Conservation (phyloP, 1,139 yeast genomes). For the Oligophagozyma castellii region DNA sequence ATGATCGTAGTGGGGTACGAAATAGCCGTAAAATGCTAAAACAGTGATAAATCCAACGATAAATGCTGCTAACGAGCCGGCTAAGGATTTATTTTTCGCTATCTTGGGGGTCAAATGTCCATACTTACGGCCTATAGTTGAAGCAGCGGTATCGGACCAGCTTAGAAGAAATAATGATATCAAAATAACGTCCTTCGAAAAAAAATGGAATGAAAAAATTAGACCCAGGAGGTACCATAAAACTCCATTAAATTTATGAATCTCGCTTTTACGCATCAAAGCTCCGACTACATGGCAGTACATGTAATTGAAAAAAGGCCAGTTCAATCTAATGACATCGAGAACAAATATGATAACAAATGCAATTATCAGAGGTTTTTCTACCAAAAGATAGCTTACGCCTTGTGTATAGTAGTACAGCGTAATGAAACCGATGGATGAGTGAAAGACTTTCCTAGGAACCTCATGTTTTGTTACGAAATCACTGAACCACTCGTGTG, state of each 20-base stretch:
- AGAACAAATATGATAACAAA: slow-evolving; percentile 44
- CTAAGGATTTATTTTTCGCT: slow-evolving; percentile 61
- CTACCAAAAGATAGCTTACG: slow-evolving; percentile 38
- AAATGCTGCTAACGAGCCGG: slow-evolving; percentile 83
- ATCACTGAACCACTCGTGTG: slow-evolving; percentile 31
- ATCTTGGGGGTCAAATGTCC: slow-evolving; percentile 78
- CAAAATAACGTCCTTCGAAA: slow-evolving; percentile 70
- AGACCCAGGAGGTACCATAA: slow-evolving; percentile 76
- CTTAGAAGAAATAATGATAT: slow-evolving; percentile 68
- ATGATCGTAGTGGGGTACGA: slow-evolving; percentile 44
- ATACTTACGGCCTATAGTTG: slow-evolving; percentile 74
- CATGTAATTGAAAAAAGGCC: slow-evolving; percentile 43
- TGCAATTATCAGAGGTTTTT: slow-evolving; percentile 42
- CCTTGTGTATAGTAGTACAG: slow-evolving; percentile 59
- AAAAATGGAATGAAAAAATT: slow-evolving; percentile 49
- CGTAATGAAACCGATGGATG: slow-evolving; percentile 74
- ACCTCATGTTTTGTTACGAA: slow-evolving; percentile 69
- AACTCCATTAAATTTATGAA: slow-evolving; percentile 62
- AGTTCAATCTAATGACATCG: slow-evolving; percentile 56
- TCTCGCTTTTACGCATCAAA: slow-evolving; percentile 72
- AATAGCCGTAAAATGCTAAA: slow-evolving; percentile 54
- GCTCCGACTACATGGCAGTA: slow-evolving; percentile 62
- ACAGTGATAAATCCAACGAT: slow-evolving; percentile 55
- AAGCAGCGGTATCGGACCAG: slow-evolving; percentile 98
- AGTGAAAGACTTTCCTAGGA: slow-evolving; percentile 76